phyloP scores from a whole-genome alignment of 805 yeast species.

The Isabelozyma pseudorhagii region DNA sequence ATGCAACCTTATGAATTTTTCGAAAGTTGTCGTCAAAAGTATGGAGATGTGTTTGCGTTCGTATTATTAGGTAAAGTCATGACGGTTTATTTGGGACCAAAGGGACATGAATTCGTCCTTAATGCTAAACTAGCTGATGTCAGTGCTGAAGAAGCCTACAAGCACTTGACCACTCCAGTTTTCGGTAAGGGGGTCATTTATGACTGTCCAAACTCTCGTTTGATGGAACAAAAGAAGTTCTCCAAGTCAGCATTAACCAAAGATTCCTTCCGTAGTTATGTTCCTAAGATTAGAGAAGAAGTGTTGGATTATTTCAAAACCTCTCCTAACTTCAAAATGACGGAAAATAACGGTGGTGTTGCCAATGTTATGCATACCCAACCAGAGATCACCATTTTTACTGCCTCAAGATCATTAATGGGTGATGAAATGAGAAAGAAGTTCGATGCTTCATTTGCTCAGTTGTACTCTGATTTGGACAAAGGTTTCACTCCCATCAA shows the following conservation, averaged over 20 bases:
- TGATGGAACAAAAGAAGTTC: slow-evolving; percentile 98
- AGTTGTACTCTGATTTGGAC: slow-evolving; percentile 85
- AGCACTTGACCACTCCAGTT: slow-evolving; percentile 97
- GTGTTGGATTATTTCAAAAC: slow-evolving; percentile 59
- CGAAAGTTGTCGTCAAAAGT: slow-evolving; percentile 67
- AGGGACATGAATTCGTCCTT: slow-evolving; percentile 94
- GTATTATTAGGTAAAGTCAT: slow-evolving; percentile 83
- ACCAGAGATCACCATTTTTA: slow-evolving; percentile 93
- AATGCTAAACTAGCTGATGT: slow-evolving; percentile 88
- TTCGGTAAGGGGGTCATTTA: slow-evolving; percentile 97
- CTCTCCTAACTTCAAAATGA: slow-evolving; percentile 47
- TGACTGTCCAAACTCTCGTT: slow-evolving; percentile 89
- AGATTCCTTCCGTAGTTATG: slow-evolving; percentile 80
- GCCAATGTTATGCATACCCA: slow-evolving; percentile 76
- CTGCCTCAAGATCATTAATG: slow-evolving; percentile 87
- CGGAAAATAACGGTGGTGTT: slow-evolving; percentile 39
- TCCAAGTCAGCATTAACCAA: slow-evolving; percentile 85
- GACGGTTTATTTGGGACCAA: slow-evolving; percentile 96
- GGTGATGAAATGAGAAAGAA: slow-evolving; percentile 89
- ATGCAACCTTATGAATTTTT: slow-evolving; percentile 93
- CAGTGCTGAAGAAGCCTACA: slow-evolving; percentile 94
- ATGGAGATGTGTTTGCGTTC: slow-evolving; percentile 93
- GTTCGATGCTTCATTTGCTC: slow-evolving; percentile 80
- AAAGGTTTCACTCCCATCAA: slow-evolving; percentile 96
- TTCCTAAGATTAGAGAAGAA: slow-evolving; percentile 85